Evolutionary conservation across 2,329 filamentous ascomycete species (phyloP).

Genomic region (Paecilomyces niveus): DNA sequence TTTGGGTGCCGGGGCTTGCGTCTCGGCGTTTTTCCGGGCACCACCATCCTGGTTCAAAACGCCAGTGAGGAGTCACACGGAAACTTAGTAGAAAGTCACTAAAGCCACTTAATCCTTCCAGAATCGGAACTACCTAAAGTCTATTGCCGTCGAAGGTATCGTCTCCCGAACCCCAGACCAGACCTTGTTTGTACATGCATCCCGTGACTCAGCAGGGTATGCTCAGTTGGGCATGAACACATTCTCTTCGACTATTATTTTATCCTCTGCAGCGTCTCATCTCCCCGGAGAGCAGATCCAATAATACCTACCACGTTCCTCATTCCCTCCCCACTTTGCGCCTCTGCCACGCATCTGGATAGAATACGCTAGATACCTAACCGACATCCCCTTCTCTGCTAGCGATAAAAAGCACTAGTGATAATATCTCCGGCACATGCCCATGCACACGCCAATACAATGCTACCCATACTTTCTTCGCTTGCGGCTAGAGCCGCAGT

Average conservation of each 20-base stretch:
- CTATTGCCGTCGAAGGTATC: not conserved
- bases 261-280: too few species aligned
- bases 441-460: too few species aligned
- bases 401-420: too few species aligned
- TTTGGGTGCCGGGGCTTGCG: not conserved
- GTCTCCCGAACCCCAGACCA: too few species aligned
- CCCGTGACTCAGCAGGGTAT: too few species aligned
- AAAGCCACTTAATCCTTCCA: not conserved
- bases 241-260: too few species aligned
- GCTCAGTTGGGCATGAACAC: too few species aligned
- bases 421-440: too few species aligned
- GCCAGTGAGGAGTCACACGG: not conserved
- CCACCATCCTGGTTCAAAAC: not conserved
- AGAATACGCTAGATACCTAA: not conserved
- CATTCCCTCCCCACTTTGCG: not conserved
- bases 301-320: not conserved
- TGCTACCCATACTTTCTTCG: too few species aligned
- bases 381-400: too few species aligned
- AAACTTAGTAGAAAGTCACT: not conserved
- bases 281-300: not conserved
- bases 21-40: not conserved
- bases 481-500: too few species aligned
- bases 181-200: too few species aligned
- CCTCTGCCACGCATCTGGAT: not conserved
- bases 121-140: not conserved